Percentiles rank a stretch among this genome's conserved stretches.
Conservation (phyloP, 805 yeast species). For the Wickerhamomyces canadensis region DNA sequence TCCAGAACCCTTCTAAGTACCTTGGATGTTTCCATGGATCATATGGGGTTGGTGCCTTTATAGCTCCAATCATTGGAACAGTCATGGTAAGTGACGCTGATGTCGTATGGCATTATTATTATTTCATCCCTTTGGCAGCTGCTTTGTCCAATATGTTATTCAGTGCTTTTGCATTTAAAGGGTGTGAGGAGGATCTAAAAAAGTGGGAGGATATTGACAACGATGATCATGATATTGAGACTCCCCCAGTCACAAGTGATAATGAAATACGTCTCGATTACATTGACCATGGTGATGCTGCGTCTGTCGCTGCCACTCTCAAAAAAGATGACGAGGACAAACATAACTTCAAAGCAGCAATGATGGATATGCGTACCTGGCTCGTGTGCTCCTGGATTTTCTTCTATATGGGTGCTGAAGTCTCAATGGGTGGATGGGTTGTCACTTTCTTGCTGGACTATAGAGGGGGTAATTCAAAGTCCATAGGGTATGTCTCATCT, state of each 20-base stretch:
- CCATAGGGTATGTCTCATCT: constrained; percentile 53
- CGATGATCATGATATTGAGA: constrained; percentile 3
- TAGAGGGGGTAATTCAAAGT: constrained; percentile 35
- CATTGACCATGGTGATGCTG: neutral
- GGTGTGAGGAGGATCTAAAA: constrained; percentile 37
- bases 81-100: constrained; percentile 45
- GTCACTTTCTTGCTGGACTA: constrained; percentile 52
- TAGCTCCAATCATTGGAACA: constrained; percentile 56
- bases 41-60: constrained; percentile 61
- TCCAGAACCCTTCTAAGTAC: constrained; percentile 37
- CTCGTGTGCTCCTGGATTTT: constrained; percentile 45
- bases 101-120: constrained; percentile 49
- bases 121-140: constrained; percentile 45
- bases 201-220: constrained; percentile 14
- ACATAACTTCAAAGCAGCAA: constrained; percentile 31
- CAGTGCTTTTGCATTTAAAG: constrained; percentile 38
- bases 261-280: constrained; percentile 2
- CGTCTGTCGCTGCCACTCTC: neutral
- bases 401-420: constrained; percentile 62
- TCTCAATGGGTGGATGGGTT: constrained; percentile 59
- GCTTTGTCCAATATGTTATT: constrained; percentile 28
- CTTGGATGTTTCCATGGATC: constrained; percentile 53
- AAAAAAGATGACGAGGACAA: constrained; percentile 4
- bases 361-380: constrained; percentile 43
- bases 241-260: constrained; percentile 1